Percentiles rank a stretch among this genome's conserved stretches.
phyloP scores from a whole-genome alignment of 139 green algal genomes.

The Chlamydomonas sp. region DNA sequence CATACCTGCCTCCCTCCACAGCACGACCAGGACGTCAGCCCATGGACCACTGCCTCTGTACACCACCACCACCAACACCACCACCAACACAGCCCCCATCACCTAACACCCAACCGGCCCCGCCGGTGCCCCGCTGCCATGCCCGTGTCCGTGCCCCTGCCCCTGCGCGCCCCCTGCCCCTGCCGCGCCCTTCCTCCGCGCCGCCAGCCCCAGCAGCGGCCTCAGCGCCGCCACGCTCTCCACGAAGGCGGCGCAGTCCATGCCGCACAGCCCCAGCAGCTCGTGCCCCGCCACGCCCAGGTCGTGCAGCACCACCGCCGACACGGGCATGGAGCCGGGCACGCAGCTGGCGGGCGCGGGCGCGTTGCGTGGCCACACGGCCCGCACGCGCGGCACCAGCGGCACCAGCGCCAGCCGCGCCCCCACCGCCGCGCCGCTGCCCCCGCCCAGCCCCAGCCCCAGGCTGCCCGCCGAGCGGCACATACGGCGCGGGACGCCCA shows the following conservation, averaged over 20 bases:
- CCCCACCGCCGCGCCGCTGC: not conserved
- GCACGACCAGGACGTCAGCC: no score
- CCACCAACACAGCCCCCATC: no score
- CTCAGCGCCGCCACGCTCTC: not conserved
- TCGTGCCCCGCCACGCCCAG: not conserved
- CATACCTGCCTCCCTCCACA: no score
- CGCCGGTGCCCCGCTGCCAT: no score
- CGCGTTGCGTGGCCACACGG: conserved; percentile 8
- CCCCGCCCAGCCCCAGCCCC: not conserved
- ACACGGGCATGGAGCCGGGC: not conserved
- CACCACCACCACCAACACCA: no score
- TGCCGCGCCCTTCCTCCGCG: no score
- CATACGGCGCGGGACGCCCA: not conserved
- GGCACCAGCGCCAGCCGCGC: not conserved
- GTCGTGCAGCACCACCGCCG: conserved; percentile 23
- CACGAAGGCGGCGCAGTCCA: not conserved
- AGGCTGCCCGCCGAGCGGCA: not conserved
- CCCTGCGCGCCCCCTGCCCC: no score
- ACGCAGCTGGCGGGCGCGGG: not conserved
- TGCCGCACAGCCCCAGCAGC: not conserved
- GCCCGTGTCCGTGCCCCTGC: no score
- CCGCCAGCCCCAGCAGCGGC: no score
- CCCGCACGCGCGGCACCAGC: not conserved
- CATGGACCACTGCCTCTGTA: no score
- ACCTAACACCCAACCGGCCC: no score